Percentiles rank a stretch among this genome's conserved stretches.
These are phyloP conservation scores for Boletus pseudo-olivaceus DNA, from an alignment of 768 basidiomycete genomes.

Conservation along the genomic window DNA sequence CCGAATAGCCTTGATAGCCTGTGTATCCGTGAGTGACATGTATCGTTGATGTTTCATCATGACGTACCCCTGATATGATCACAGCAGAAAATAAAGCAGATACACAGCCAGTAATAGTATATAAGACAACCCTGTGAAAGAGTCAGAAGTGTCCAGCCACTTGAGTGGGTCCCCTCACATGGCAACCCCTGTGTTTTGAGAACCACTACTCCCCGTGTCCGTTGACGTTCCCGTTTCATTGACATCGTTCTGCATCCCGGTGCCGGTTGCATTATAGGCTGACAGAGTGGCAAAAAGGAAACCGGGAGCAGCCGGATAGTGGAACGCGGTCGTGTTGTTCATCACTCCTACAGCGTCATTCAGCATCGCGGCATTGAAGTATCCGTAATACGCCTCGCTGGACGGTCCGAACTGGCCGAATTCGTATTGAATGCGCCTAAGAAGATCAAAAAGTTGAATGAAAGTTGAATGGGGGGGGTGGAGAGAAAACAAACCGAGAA, in stretches of 20 bases:
- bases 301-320: constrained; percentile 45
- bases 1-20: constrained; percentile 82
- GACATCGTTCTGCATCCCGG: constrained; percentile 14
- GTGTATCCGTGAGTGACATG: constrained; percentile 3
- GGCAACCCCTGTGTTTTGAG: constrained; percentile 59
- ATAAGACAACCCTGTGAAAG: constrained; percentile 65
- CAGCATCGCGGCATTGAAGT: constrained; percentile 60
- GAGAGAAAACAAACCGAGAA: constrained; percentile 43
- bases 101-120: constrained; percentile 86
- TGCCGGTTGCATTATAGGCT: constrained; percentile 57
- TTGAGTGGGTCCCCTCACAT: constrained; percentile 51
- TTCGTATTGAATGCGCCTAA: constrained; percentile 54
- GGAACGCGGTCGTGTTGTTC: constrained; percentile 39
- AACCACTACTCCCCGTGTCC: constrained; percentile 6
- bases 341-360: constrained; percentile 49
- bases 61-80: constrained; percentile 75
- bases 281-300: constrained; percentile 71
- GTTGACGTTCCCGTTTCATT: constrained; percentile 16
- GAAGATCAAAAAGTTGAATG: background rate
- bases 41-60: background rate
- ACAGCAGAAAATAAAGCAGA: constrained; percentile 82
- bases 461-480: background rate
- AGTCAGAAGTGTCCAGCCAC: constrained; percentile 8
- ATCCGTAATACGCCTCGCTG: constrained; percentile 48
- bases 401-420: constrained; percentile 55